These are phyloP conservation scores for Parmales sp. DNA, from an alignment of 108 stramenopile species.

Conservation along the genomic window DNA sequence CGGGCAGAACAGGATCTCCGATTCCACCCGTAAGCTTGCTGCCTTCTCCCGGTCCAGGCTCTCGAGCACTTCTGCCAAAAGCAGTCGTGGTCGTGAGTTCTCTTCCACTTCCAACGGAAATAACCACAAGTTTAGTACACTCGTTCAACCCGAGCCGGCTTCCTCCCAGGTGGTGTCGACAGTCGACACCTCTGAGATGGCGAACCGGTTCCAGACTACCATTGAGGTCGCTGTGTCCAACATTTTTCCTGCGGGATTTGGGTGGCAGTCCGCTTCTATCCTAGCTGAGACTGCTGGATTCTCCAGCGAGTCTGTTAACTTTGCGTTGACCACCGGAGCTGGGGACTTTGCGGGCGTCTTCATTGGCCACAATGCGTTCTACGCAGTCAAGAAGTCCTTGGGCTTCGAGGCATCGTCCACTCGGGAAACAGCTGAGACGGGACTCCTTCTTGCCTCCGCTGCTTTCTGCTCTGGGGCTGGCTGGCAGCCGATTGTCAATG, in stretches of 20 bases:
- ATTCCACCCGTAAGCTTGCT: too few species aligned
- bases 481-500: conserved; percentile 70
- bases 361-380: conserved; percentile 51
- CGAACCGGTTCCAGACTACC: conserved; percentile 43
- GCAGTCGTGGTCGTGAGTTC: too few species aligned
- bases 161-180: too few species aligned
- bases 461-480: conserved; percentile 70
- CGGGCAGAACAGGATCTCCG: too few species aligned
- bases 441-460: conserved; percentile 51
- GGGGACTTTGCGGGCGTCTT: conserved; percentile 64
- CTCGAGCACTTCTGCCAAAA: too few species aligned
- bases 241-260: conserved; percentile 72
- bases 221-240: conserved; percentile 68
- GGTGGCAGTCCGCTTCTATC: conserved; percentile 61
- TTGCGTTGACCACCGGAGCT: conserved; percentile 56
- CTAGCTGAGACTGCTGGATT: conserved; percentile 46
- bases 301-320: conserved; percentile 43
- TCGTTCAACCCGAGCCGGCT: too few species aligned
- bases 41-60: too few species aligned
- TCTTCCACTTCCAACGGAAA: too few species aligned
- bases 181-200: conserved; percentile 15
- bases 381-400: conserved; percentile 44
- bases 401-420: conserved; percentile 25
- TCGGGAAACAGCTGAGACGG: conserved; percentile 40
- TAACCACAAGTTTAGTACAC: too few species aligned